phyloP scores from a whole-genome alignment of 1,284 basidiomycete species.

The Ustilago bromivora region DNA sequence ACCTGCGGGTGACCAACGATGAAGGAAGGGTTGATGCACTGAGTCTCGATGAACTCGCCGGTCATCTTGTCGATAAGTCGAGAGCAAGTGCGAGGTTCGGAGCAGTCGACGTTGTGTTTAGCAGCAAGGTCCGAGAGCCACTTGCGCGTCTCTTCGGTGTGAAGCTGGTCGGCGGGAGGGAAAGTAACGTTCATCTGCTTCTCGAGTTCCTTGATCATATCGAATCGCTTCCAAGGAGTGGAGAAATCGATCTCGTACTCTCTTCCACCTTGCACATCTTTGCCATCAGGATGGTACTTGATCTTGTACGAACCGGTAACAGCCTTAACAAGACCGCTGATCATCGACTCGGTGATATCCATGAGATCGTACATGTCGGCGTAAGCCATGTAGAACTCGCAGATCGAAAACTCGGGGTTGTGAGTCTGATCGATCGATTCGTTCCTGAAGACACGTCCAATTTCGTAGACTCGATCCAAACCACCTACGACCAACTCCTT shows the following conservation, averaged over 20 bases:
- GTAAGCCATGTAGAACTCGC: conserved; percentile 99
- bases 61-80: conserved; percentile 96
- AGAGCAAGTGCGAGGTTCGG: conserved; percentile 94
- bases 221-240: conserved; percentile 98
- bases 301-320: conserved; percentile 87
- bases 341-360: conserved; percentile 93
- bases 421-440: conserved; percentile 96
- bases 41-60: conserved; percentile 95
- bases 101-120: conserved; percentile 94
- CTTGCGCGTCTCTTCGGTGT: conserved; percentile 87
- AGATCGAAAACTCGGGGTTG: conserved; percentile 78
- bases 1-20: conserved; percentile 97
- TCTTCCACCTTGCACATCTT: conserved; percentile 76
- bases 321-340: conserved; percentile 91
- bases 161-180: conserved; percentile 90
- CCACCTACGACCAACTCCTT: conserved; percentile 98
- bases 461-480: conserved; percentile 97
- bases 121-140: conserved; percentile 85
- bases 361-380: conserved; percentile 99
- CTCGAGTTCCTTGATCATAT: conserved; percentile 95
- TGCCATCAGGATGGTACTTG: conserved; percentile 91
- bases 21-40: conserved; percentile 96
- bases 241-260: conserved; percentile 88
- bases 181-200: conserved; percentile 92
- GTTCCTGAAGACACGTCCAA: conserved; percentile 97